These are phyloP conservation scores for Aspergillus eucalypticola DNA, from an alignment of 2,329 filamentous ascomycete species.

Conservation along the genomic window DNA sequence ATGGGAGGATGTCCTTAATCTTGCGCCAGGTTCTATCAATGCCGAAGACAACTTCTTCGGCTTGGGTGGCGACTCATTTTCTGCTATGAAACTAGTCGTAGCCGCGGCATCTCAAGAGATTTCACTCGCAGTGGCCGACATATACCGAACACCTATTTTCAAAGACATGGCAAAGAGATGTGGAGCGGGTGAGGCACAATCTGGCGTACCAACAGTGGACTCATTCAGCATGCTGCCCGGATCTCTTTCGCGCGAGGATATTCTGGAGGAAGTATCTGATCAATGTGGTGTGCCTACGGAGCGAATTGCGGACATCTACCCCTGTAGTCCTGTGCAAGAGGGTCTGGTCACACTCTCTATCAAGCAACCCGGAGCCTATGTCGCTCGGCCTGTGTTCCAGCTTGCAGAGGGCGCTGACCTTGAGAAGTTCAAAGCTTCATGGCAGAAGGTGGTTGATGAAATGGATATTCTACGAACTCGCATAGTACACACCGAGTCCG, in stretches of 20 bases:
- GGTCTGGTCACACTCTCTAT: slow-evolving; percentile 51
- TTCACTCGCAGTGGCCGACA: slow-evolving; percentile 43
- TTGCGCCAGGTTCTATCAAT: slow-evolving; percentile 41
- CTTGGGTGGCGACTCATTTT: slow-evolving; percentile 50
- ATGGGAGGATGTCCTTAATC: slow-evolving; percentile 43
- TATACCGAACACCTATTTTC: slow-evolving; percentile 48
- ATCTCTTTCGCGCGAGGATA: slow-evolving; percentile 17
- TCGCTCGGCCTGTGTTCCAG: slow-evolving; percentile 48
- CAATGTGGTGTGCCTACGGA: slow-evolving; percentile 34
- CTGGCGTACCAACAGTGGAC: slow-evolving; percentile 13
- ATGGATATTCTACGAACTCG: slow-evolving; percentile 53
- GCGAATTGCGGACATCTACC: slow-evolving; percentile 43
- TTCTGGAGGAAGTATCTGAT: slow-evolving; percentile 31
- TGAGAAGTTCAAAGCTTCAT: slow-evolving; percentile 47
- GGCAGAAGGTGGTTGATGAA: slow-evolving; percentile 48
- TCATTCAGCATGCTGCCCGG: slow-evolving; percentile 34
- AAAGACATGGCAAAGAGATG: slow-evolving; percentile 44
- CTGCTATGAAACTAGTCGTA: slow-evolving; percentile 50
- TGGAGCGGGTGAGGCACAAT: slow-evolving; percentile 6
- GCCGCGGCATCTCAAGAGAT: slow-evolving; percentile 43
- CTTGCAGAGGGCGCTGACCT: slow-evolving; percentile 44
- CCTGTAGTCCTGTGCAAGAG: slow-evolving; percentile 48
- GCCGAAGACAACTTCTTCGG: slow-evolving; percentile 50
- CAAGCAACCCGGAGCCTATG: slow-evolving; percentile 50
- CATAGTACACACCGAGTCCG: slow-evolving; percentile 41